A percentile compares a stretch with the other conserved stretches of the same genome.
Evolutionary conservation across 2,329 filamentous ascomycete species (phyloP).

Genomic region (Ascochyta lentis): DNA sequence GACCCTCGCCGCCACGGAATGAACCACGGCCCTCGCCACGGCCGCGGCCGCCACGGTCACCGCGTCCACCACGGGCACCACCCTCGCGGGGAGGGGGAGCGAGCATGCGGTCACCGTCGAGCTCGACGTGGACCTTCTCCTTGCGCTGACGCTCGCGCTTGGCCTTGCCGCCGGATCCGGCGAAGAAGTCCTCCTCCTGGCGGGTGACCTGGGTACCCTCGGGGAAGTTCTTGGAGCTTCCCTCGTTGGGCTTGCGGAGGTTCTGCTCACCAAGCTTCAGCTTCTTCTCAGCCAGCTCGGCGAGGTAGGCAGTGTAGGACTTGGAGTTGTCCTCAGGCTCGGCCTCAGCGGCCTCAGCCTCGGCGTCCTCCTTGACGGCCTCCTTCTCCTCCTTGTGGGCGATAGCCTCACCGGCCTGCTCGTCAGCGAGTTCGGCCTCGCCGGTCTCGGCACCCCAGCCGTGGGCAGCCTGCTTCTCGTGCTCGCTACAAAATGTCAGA

Average conservation of each 20-base stretch:
- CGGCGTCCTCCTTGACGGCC: slow-evolving; percentile 40
- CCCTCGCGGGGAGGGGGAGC: slow-evolving; percentile 61
- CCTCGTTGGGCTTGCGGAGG: slow-evolving; percentile 91
- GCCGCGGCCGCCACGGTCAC: slow-evolving; percentile 53
- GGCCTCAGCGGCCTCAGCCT: slow-evolving; percentile 54
- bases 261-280: slow-evolving; percentile 70
- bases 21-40: slow-evolving; percentile 63
- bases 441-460: slow-evolving; percentile 88
- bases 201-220: slow-evolving; percentile 68
- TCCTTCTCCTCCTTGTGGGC: slow-evolving; percentile 85
- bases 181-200: slow-evolving; percentile 76
- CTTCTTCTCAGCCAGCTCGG: slow-evolving; percentile 78
- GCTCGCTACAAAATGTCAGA: slow-evolving; percentile 62
- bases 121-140: slow-evolving; percentile 87
- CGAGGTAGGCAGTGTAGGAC: slow-evolving; percentile 88
- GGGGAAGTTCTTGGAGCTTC: slow-evolving; percentile 93
- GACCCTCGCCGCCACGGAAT: slow-evolving; percentile 61
- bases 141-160: slow-evolving; percentile 86
- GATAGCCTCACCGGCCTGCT: slow-evolving; percentile 88
- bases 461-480: slow-evolving; percentile 86
- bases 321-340: slow-evolving; percentile 85
- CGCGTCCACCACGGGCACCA: slow-evolving; percentile 54
- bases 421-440: slow-evolving; percentile 84
- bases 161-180: slow-evolving; percentile 76
- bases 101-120: slow-evolving; percentile 72